A percentile compares a stretch with the other conserved stretches of the same genome.
These are phyloP conservation scores for Phylloporus sp. DNA, from an alignment of 768 basidiomycete species.

Conservation along the genomic window DNA sequence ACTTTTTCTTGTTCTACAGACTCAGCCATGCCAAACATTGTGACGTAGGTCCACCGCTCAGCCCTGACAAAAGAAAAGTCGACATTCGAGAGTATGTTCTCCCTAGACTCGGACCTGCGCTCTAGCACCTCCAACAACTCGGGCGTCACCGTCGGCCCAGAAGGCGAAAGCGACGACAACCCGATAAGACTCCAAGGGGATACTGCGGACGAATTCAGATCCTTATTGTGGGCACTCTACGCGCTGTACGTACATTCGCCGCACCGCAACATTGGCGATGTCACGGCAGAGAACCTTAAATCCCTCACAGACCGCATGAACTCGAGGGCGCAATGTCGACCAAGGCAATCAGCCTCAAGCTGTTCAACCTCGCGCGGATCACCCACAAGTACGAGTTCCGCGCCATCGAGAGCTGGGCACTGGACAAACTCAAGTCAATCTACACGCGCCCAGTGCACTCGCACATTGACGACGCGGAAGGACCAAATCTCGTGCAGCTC, in stretches of 20 bases:
- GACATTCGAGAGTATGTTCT: slow-evolving; percentile 46
- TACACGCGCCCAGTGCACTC: slow-evolving; percentile 32
- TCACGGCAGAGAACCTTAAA: slow-evolving; percentile 1
- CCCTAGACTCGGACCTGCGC: slow-evolving; percentile 35
- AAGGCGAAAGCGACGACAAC: slow-evolving; percentile 48
- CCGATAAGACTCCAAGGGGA: slow-evolving; percentile 48
- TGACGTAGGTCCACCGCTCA: slow-evolving; percentile 36
- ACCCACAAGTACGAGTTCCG: slow-evolving; percentile 48
- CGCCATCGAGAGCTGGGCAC: slow-evolving; percentile 43
- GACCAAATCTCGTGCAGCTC: slow-evolving; percentile 42
- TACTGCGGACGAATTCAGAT: slow-evolving; percentile 46
- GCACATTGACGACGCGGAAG: slow-evolving; percentile 29
- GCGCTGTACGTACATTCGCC: slow-evolving; percentile 40
- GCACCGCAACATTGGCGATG: not conserved
- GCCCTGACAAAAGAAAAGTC: slow-evolving; percentile 43
- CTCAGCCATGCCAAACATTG: slow-evolving; percentile 14
- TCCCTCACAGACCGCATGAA: slow-evolving; percentile 39
- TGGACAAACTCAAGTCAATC: slow-evolving; percentile 37
- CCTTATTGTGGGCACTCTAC: slow-evolving; percentile 52
- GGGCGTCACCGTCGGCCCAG: slow-evolving; percentile 33
- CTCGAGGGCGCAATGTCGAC: slow-evolving; percentile 41
- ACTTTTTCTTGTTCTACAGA: slow-evolving; percentile 8
- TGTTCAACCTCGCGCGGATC: slow-evolving; percentile 46
- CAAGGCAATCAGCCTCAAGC: slow-evolving; percentile 41
- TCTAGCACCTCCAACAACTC: slow-evolving; percentile 18